Evolutionary conservation across 2,329 filamentous ascomycete species (phyloP), one percentile per base, ranked within the genome.

Genomic region (Pseudocercospora musae): DNA sequence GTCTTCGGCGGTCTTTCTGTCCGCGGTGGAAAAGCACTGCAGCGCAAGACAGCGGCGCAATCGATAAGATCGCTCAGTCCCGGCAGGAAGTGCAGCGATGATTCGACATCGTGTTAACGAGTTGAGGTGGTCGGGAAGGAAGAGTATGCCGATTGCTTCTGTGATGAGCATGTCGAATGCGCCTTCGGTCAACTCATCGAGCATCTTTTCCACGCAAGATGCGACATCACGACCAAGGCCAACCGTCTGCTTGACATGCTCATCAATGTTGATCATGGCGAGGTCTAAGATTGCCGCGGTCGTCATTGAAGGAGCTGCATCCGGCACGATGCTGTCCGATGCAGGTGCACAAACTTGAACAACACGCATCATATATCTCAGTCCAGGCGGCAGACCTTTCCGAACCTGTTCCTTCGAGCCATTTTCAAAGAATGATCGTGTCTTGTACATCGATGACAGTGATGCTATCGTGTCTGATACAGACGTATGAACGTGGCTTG

Each of bases 41-140:
- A 88, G 78, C 2, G 90, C 89, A 7, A 95, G 80, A 33, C 87
- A 80, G 10, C 88, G 82, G 31, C 88, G 84, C 27, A 94, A 78
- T 37, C 88, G 83, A 64, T 88, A 83, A 1, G 84, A 74, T 33
- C 78, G 75, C 0, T 78, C 69, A 3, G 78, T 81, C 5, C 77
- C 79, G 9, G 83, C 77, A 0, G 89, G 85, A 15, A 94, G 80
- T 48, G 82, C 80, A 18, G 81, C 76, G 10, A 92, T 78, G 4
- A 87, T 78, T 49, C 85, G 83, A 59, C 82, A 80, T 58, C 86
- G 84, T 1, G 91, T 31, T 18, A 60, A 57, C 9, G 57, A 58
- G 15, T 66, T 58, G 18, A 71, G 42, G 15, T 64, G 46, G 8
- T 33, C 55, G 15, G 59, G 27, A 9, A 57, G 20, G 33, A 62